phyloP scores from a whole-genome alignment of 192 early-diverging fungal genomes.

The Coemansia sp. region DNA sequence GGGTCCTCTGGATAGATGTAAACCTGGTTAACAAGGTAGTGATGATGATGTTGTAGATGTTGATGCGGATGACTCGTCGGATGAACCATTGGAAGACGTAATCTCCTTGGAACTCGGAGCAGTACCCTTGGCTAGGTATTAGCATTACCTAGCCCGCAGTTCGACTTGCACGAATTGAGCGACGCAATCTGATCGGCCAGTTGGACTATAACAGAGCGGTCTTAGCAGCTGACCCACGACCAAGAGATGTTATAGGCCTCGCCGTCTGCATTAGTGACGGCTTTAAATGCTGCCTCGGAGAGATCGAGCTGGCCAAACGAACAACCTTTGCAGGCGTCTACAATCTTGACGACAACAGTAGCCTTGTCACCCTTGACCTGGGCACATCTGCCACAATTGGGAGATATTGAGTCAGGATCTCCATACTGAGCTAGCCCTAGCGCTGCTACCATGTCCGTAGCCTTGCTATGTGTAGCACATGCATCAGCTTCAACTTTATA shows the following conservation, averaged over 20 bases:
- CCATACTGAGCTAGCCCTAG: constrained; percentile 52
- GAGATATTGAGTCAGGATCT: constrained; percentile 41
- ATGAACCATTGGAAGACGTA: too few relatives aligned
- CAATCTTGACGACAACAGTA: constrained; percentile 52
- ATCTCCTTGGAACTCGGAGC: too few relatives aligned
- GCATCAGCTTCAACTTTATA: constrained; percentile 32
- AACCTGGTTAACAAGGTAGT: too few relatives aligned
- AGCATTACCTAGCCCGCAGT: not conserved
- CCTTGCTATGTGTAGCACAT: constrained; percentile 21
- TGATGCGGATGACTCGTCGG: too few relatives aligned
- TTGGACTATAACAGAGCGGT: too few relatives aligned
- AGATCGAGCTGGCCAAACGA: constrained; percentile 48
- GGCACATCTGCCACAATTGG: constrained; percentile 48
- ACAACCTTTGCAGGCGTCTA: constrained; percentile 57
- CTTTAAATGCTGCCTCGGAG: constrained; percentile 47
- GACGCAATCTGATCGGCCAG: too few relatives aligned
- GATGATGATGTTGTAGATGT: too few relatives aligned
- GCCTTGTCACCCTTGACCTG: constrained; percentile 52
- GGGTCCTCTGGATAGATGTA: too few relatives aligned
- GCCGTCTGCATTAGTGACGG: constrained; percentile 20
- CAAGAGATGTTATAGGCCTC: too few relatives aligned
- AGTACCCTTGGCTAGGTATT: too few relatives aligned
- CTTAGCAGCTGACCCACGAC: too few relatives aligned
- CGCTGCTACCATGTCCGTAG: constrained; percentile 37
- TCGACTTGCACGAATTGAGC: not conserved